Conservation (phyloP, 805 yeast species). For the Saturnispora sanitii region DNA sequence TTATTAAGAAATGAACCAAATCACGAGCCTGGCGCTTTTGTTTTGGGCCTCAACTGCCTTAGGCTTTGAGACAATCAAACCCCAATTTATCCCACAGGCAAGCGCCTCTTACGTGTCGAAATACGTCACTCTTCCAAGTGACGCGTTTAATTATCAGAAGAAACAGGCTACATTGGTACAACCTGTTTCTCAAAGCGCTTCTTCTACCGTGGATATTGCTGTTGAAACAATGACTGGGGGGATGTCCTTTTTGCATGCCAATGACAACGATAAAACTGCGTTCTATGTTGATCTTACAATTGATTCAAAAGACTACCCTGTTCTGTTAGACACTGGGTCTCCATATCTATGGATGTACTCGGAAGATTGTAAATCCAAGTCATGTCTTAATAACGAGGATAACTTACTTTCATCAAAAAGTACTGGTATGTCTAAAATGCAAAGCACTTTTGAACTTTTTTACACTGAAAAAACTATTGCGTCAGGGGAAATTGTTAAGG, state of each 20-base stretch:
- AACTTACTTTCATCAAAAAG: conserved; percentile 22
- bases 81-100: conserved; percentile 2
- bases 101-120: conserved; percentile 5
- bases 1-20: not conserved
- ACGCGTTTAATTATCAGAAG: not conserved
- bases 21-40: not conserved
- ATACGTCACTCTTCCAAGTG: conserved; percentile 1
- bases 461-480: conserved; percentile 45
- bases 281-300: conserved; percentile 32
- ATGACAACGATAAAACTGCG: conserved; percentile 23
- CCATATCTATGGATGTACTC: conserved; percentile 57
- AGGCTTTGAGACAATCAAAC: conserved; percentile 5
- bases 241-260: conserved; percentile 20
- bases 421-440: conserved; percentile 10
- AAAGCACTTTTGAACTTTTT: conserved; percentile 33
- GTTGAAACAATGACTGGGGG: conserved; percentile 18
- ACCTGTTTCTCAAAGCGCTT: not conserved
- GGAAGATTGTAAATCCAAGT: conserved; percentile 34
- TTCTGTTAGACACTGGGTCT: conserved; percentile 58
- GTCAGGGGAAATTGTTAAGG: conserved; percentile 36
- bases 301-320: conserved; percentile 34
- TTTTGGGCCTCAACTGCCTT: not conserved
- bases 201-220: conserved; percentile 7
- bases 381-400: conserved; percentile 30
- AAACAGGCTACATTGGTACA: conserved; percentile 4